Percentiles rank a stretch among this genome's conserved stretches.
phyloP scores from a whole-genome alignment of 805 yeast genomes.

The Ogataea methanolica region DNA sequence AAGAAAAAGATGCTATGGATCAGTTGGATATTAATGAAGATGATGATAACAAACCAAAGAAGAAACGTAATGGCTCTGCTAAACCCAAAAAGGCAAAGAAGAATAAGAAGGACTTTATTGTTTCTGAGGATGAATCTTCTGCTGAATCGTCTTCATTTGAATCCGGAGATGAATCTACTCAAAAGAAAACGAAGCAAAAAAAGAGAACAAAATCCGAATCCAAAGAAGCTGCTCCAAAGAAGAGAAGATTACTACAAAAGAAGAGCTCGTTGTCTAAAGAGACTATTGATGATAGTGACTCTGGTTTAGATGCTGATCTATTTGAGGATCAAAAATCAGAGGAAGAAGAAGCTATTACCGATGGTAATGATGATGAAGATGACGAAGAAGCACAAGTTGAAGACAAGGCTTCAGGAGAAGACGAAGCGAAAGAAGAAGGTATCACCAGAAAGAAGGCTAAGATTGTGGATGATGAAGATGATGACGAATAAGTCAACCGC shows the following conservation, averaged over 20 bases:
- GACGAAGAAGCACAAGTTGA: conserved; percentile 1
- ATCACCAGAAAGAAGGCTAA: conserved; percentile 14
- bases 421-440: not conserved
- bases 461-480: conserved; percentile 20
- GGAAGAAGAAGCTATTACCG: conserved; percentile 1
- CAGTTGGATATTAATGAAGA: conserved; percentile 31
- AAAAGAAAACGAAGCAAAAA: conserved; percentile 1
- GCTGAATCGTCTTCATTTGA: conserved; percentile 12
- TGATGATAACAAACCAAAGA: conserved; percentile 26
- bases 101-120: conserved; percentile 27
- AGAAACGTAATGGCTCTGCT: conserved; percentile 19
- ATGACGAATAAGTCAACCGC: conserved; percentile 9
- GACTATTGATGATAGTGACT: conserved; percentile 29
- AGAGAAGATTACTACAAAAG: conserved; percentile 17
- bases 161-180: conserved; percentile 4
- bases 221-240: conserved; percentile 10
- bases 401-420: conserved; percentile 4
- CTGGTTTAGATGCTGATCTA: conserved; percentile 19
- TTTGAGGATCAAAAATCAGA: conserved; percentile 12
- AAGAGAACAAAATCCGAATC: not conserved
- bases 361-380: conserved; percentile 2
- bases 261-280: conserved; percentile 23
- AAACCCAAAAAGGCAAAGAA: conserved; percentile 14
- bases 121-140: conserved; percentile 40
- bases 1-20: conserved; percentile 31